These are phyloP conservation scores for Chaetomium strumarium DNA, from an alignment of 2,329 filamentous ascomycete genomes.

Conservation along the genomic window DNA sequence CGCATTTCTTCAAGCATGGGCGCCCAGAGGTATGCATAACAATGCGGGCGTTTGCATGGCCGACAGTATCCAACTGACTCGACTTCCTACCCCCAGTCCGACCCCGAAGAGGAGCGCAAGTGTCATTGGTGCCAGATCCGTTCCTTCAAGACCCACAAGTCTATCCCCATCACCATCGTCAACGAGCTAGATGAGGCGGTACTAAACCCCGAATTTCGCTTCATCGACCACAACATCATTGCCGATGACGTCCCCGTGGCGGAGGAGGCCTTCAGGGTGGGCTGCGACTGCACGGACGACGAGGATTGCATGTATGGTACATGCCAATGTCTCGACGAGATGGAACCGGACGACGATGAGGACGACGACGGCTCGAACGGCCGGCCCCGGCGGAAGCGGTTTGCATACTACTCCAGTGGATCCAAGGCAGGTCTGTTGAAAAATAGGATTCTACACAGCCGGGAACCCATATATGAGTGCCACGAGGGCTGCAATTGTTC, in stretches of 20 bases:
- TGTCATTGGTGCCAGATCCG: slow-evolving; percentile 60
- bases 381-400: slow-evolving; percentile 35
- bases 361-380: slow-evolving; percentile 43
- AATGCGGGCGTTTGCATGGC: background rate
- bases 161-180: slow-evolving; percentile 54
- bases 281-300: slow-evolving; percentile 60
- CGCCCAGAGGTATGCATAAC: slow-evolving; percentile 21
- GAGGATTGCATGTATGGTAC: slow-evolving; percentile 60
- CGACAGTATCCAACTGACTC: slow-evolving; percentile 1
- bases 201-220: slow-evolving; percentile 60
- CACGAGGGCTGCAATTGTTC: slow-evolving; percentile 65
- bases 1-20: slow-evolving; percentile 47
- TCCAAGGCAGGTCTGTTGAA: slow-evolving; percentile 47
- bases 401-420: slow-evolving; percentile 60
- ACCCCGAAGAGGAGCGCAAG: slow-evolving; percentile 30
- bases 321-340: slow-evolving; percentile 60
- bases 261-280: slow-evolving; percentile 57
- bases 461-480: slow-evolving; percentile 71
- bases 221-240: slow-evolving; percentile 59
- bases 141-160: slow-evolving; percentile 43
- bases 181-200: slow-evolving; percentile 52
- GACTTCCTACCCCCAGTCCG: slow-evolving; percentile 25
- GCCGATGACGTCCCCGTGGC: slow-evolving; percentile 53
- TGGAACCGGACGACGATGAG: slow-evolving; percentile 52
- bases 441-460: slow-evolving; percentile 45